Conservation (phyloP, 305 asterid species). For the Fraxinus xanthoxyloides region DNA sequence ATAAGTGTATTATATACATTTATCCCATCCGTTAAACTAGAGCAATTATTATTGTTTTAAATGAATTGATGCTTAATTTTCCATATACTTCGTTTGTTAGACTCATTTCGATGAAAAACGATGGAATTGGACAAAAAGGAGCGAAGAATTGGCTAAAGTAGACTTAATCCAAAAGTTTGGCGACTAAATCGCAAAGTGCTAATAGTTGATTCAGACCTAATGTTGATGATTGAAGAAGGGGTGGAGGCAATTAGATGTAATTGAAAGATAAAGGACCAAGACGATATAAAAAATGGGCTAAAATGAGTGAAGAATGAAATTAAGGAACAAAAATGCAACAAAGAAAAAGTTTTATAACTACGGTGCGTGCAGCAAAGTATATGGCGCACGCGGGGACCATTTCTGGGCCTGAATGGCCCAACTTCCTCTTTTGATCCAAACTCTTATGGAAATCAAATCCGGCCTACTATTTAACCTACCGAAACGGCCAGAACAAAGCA, state of each 20-base stretch:
- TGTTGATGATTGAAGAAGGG: neutral
- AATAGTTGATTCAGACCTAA: neutral
- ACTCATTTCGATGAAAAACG: neutral
- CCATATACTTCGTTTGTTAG: neutral
- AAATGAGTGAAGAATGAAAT: neutral
- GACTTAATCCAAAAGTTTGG: neutral
- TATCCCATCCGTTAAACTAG: no score
- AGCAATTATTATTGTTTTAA: no score
- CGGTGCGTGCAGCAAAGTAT: neutral
- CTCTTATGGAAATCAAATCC: neutral
- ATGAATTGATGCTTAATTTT: neutral
- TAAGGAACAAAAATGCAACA: neutral
- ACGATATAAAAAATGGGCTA: neutral
- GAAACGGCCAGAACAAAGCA: neutral
- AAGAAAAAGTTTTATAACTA: neutral
- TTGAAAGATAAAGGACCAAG: neutral
- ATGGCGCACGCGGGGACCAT: neutral
- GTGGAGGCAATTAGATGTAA: neutral
- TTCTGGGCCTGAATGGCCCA: neutral
- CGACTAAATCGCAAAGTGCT: neutral
- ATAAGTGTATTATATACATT: neutral
- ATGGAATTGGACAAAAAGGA: neutral
- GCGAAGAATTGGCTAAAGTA: neutral
- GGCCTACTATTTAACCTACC: neutral
- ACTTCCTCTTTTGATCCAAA: neutral